Evolutionary conservation across 352 stramenopile species (phyloP), one percentile per base, ranked within the genome.

Genomic region (Phytophthora boehmeriae): DNA sequence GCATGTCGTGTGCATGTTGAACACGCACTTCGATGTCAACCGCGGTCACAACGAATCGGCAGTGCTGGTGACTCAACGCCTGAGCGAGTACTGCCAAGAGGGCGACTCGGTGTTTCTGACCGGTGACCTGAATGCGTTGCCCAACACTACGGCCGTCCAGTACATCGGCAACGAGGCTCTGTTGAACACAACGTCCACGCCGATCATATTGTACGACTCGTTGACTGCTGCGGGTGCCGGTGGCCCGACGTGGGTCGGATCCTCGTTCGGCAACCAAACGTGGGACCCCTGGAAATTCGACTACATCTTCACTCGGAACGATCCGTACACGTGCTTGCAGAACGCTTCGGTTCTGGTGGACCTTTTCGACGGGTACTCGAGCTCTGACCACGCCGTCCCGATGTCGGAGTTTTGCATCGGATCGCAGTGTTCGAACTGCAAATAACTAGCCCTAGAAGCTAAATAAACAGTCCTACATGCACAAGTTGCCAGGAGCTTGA

Each of bases 1-100:
- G 0, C 50, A 66, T 20, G 68, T 60, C 1, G 59, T 88, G 27
- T 89, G 76, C 62, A 80, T 88, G 42, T 71, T 90, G 22, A 89
- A 90, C 68, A 90, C 78, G 9, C 81, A 88, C 63, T 90, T 72
- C 63, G 76, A 90, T 54, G 84, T 88, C 54, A 72, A 50, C 23
- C 66, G 57, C 13, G 76, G 81, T 9, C 78, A 90, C 30, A 58
- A 73, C 22, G 47, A 88, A 47, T 88, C 75, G 25, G 82, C 78
- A 0, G 25, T 76, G 45, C 54, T 89, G 13, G 78, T 90, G 2
- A 66, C 78, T 1, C 45, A 75, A 9, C 72, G 78, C 8, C 51
- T 88, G 34, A 60, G 62, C 4, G 17, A 68, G 25, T 74, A 63
- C 39, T 92, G 82, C 43, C 20, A 83, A 36, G 22, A 54, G 0